phyloP scores from a whole-genome alignment of 2,329 filamentous ascomycete species.

The Cercospora sp. region DNA sequence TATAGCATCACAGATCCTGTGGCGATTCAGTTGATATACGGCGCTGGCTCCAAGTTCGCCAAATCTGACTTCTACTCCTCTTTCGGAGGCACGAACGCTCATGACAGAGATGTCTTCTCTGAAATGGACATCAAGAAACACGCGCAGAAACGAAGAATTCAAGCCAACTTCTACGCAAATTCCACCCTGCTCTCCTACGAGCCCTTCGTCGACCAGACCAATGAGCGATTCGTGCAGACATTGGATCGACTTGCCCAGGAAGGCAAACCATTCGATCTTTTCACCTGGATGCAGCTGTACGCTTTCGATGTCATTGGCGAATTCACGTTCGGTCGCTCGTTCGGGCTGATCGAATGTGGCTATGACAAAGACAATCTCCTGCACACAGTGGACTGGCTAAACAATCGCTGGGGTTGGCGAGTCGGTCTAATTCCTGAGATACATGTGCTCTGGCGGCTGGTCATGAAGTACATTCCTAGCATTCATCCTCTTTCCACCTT shows the following conservation, averaged over 20 bases:
- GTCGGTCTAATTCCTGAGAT: neutral
- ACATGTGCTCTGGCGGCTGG: neutral
- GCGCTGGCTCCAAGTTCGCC: constrained; percentile 43
- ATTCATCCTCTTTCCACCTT: neutral
- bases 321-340: constrained; percentile 42
- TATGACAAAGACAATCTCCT: constrained; percentile 39
- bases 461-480: neutral
- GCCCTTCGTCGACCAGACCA: constrained; percentile 42
- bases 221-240: constrained; percentile 39
- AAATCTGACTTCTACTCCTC: constrained; percentile 47
- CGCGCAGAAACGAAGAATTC: constrained; percentile 37
- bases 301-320: constrained; percentile 48
- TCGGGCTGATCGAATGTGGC: constrained; percentile 41
- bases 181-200: constrained; percentile 44
- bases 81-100: constrained; percentile 39
- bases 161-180: constrained; percentile 41
- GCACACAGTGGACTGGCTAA: constrained; percentile 34
- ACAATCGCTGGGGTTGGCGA: neutral
- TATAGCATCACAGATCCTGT: constrained; percentile 34
- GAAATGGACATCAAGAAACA: constrained; percentile 43
- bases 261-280: neutral
- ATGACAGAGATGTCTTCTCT: constrained; percentile 44
- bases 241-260: constrained; percentile 31
- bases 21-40: constrained; percentile 38
- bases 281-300: constrained; percentile 3